Percentiles rank a stretch among this genome's conserved stretches.
phyloP scores from a whole-genome alignment of 2,329 filamentous ascomycete genomes.

The Fusarium nelsonii region DNA sequence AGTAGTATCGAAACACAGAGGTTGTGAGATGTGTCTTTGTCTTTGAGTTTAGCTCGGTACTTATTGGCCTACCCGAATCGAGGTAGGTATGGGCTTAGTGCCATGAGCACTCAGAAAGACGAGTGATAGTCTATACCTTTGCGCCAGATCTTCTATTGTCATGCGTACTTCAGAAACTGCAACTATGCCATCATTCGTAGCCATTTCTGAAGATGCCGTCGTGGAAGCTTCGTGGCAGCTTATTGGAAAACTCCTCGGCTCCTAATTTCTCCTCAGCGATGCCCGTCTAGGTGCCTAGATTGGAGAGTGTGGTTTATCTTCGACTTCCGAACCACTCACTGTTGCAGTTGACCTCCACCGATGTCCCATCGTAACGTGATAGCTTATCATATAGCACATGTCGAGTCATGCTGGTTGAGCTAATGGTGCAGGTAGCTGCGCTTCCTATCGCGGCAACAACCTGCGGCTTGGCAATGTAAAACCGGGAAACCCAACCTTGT shows the following conservation, averaged over 20 bases:
- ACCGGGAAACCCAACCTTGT: conserved; percentile 22
- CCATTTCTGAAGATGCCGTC: background rate
- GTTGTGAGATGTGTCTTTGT: background rate
- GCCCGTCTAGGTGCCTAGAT: background rate
- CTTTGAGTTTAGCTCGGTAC: conserved; percentile 8
- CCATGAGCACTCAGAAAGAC: background rate
- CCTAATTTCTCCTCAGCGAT: background rate
- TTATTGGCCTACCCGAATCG: background rate
- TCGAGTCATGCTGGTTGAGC: conserved; percentile 30
- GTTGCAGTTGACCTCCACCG: background rate
- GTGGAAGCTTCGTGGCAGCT: background rate
- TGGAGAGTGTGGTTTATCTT: background rate
- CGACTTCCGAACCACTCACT: background rate
- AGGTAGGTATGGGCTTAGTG: background rate
- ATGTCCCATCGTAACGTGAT: conserved; percentile 9
- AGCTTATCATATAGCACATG: conserved; percentile 36
- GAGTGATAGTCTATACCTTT: background rate
- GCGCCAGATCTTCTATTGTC: conserved; percentile 1
- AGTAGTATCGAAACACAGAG: background rate
- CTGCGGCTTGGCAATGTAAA: conserved; percentile 4
- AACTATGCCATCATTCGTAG: conserved; percentile 8
- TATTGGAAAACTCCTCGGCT: background rate
- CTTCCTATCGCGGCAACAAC: background rate
- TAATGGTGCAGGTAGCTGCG: conserved; percentile 20
- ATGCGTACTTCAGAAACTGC: conserved; percentile 1